A percentile compares a stretch with the other conserved stretches of the same genome.
Conservation (phyloP, 306 rosid species). For the Quercus dentata region DNA sequence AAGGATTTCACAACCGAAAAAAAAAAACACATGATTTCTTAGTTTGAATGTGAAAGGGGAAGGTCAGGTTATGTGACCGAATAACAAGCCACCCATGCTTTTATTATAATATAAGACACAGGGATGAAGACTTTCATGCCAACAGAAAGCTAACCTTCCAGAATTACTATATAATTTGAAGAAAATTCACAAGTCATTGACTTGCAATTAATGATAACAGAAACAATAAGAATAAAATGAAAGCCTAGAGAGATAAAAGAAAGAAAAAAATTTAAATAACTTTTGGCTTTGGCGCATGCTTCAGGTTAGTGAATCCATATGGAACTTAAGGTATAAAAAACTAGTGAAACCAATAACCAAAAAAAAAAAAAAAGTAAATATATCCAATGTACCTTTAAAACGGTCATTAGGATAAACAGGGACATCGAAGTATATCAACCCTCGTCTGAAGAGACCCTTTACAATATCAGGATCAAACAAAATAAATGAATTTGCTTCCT, state of each 20-base stretch:
- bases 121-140: neutral
- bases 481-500: slow-evolving; percentile 76
- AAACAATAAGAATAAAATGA: neutral
- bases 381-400: slow-evolving; percentile 57
- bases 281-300: neutral
- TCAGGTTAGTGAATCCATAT: neutral
- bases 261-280: neutral
- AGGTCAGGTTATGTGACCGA: neutral
- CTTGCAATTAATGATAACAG: neutral
- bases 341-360: neutral
- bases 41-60: neutral
- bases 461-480: slow-evolving; percentile 61
- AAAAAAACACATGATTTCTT: neutral
- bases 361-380: slow-evolving; percentile 5
- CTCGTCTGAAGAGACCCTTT: slow-evolving; percentile 63
- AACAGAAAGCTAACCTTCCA: neutral
- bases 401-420: slow-evolving; percentile 82
- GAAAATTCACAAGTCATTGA: neutral
- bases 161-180: neutral
- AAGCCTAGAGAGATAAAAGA: neutral
- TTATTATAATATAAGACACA: neutral
- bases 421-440: slow-evolving; percentile 82
- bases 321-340: slow-evolving; percentile 6
- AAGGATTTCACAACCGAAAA: neutral
- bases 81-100: neutral